Evolutionary conservation across 73 alveolate genomes (phyloP), one percentile per base, ranked within the genome.

Genomic region (Tetrahymena borealis): DNA sequence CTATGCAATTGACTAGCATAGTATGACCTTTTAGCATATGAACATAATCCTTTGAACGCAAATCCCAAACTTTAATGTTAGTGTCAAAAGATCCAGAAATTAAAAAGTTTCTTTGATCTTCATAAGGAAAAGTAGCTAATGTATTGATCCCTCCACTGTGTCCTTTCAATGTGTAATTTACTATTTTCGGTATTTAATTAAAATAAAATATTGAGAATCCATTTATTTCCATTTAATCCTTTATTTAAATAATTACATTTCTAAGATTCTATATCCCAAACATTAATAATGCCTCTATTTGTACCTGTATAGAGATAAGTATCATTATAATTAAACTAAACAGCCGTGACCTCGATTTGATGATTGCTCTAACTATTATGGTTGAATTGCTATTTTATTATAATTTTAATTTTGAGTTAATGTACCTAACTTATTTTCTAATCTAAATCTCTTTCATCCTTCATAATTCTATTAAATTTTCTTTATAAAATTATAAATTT

Each of bases 31-130:
- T 42, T 33, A 32, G 32, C 9, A n/a, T 24, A n/a, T 60, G 85
- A 20, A 60, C 85, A 20, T n/a, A 60, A 15, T 60, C 85, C 16
- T 60, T 60, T 2, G 95, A 20, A 33, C 95, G 78, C 20, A 93
- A 85, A 42, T 93, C 95, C 95, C 95, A 93, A 32, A 93, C 40
- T 85, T 93, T 93, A 7, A 93, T 93, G 13, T 60, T 79, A 15
- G 95, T 93, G 36, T 93, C 95, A n/a, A 79, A 85, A n/a, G 95
- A 91, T 37, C 95, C 95, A 18, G 91, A 39, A 9, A 92, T 32
- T 20, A 92, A 78, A n/a, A 93, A 39, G 40, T 79, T 32, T 20
- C 79, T 93, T 79, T 93, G 28, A 31, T 93, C 93, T 39, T 93
- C 93, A 39, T 24, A 39, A 7, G 93, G 85, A 93, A 40, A 93